Percentiles rank a stretch among this genome's conserved stretches.
Evolutionary conservation across 2,329 filamentous ascomycete genomes (phyloP).

Genomic region (Beauveria scarabaeidicola): DNA sequence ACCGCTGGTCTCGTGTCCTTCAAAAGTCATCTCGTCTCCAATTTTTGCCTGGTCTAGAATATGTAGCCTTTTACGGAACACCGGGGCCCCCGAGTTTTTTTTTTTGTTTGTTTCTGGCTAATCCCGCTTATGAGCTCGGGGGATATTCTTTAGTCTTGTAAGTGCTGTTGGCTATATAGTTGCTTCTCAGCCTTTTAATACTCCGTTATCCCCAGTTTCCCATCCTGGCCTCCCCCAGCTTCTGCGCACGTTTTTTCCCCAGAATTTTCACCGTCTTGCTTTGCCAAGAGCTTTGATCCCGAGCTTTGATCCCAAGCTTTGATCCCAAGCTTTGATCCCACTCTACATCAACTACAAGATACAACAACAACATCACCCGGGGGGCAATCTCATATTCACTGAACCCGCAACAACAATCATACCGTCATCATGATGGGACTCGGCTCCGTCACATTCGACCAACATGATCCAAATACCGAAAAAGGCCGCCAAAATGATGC

Average conservation of each 20-base stretch:
- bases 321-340: too few species aligned
- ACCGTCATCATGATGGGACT: slow-evolving; percentile 13
- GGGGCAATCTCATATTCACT: background rate
- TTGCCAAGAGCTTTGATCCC: background rate
- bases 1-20: slow-evolving; percentile 1
- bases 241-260: background rate
- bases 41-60: too few species aligned
- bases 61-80: background rate
- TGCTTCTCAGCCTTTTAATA: background rate
- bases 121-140: background rate
- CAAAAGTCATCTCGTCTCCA: background rate
- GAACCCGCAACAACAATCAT: background rate
- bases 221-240: background rate
- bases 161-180: background rate
- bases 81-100: background rate
- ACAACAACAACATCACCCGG: background rate
- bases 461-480: slow-evolving; percentile 32
- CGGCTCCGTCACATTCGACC: slow-evolving; percentile 30
- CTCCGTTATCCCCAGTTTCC: background rate
- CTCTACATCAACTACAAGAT: background rate
- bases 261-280: background rate
- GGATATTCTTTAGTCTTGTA: background rate
- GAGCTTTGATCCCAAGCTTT: too few species aligned
- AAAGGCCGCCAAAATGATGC: slow-evolving; percentile 22
- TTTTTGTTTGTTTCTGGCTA: background rate